These are phyloP conservation scores for Paecilomyces variotii DNA, from an alignment of 2,329 filamentous ascomycete genomes.

Conservation along the genomic window DNA sequence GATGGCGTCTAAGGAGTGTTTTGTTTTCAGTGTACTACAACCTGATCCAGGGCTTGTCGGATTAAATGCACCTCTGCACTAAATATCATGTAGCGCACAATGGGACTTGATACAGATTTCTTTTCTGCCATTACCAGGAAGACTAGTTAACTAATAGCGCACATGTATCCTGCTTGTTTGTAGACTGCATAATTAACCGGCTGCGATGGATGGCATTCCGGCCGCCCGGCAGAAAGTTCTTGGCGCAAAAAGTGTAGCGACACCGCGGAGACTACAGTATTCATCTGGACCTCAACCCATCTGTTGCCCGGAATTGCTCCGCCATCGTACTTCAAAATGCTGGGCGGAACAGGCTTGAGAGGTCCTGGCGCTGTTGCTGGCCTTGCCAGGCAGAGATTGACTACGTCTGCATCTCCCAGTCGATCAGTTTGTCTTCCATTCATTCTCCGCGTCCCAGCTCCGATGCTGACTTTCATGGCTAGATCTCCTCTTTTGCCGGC, in stretches of 20 bases:
- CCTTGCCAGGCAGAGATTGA: slow-evolving; percentile 20
- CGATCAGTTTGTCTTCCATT: slow-evolving; percentile 26
- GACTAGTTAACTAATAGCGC: neutral
- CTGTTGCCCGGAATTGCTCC: slow-evolving; percentile 4
- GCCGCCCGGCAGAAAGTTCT: slow-evolving; percentile 31
- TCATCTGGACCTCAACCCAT: neutral
- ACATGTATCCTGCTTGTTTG: neutral
- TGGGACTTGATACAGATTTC: neutral
- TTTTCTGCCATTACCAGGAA: neutral
- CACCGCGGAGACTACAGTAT: neutral
- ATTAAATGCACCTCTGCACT: neutral
- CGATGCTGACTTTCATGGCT: slow-evolving; percentile 11
- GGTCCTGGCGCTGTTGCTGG: slow-evolving; percentile 40
- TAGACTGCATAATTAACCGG: slow-evolving; percentile 1
- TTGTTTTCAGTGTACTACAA: slow-evolving; percentile 6
- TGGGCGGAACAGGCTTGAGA: slow-evolving; percentile 48
- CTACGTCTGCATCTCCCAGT: slow-evolving; percentile 19
- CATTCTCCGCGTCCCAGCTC: slow-evolving; percentile 1
- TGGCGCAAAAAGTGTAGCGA: slow-evolving; percentile 12
- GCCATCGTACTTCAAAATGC: slow-evolving; percentile 35
- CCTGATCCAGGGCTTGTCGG: neutral
- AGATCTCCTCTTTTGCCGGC: slow-evolving; percentile 29
- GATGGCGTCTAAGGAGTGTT: slow-evolving; percentile 24
- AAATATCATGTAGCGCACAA: neutral
- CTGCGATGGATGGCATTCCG: neutral